Base-by-base conservation (phyloP, 495 filamentous ascomycete species). In the Podospora bellae-mahoneyi region DNA sequence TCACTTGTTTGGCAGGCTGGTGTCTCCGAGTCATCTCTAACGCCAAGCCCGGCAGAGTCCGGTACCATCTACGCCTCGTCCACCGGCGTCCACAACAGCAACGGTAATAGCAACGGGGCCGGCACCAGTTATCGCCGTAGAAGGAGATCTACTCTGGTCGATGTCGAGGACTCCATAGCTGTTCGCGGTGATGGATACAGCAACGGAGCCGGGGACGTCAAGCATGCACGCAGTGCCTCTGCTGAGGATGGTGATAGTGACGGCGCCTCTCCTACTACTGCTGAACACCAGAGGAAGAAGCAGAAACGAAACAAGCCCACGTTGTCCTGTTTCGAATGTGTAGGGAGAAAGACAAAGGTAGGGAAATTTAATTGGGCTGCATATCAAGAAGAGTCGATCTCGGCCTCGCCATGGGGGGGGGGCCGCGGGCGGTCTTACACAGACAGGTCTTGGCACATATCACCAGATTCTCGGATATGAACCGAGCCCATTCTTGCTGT, bases 261-360 rank as follows among this genome's bases (percentile, higher is more conserved):
- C 68, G 76, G 68, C 58, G 73, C 76, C 56, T 78, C 72, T 53
- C 78, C 77, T 26, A 73, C 77, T 26, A 73, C 73, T 44, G 66
- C 74, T 23, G 82, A 80, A 56, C 81, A 78, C 6, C 64, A 72
- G 3, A 83, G 77, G 76, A 89, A 89, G 77, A 90, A 88, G 76
- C 89, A 90, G 76, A 91, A 89, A 75, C 81, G 89, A 27, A 92
- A 92, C 77, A 92, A 92, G 73, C 89, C 89, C 4, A 92, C 89
- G 1, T 72, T 92, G 55, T 90, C 88, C 55, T 92, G 89, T 73
- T 82, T 86, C 65, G 88, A 90, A 69, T 92, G 90, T 74, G 89
- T 91, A 44, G 87, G 88, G 76, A 81, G 87, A 64, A 90, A 91
- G 77, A 90, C 87, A 16, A 90, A 89, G 81, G 87, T 84, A 72